These are phyloP conservation scores for Carex parvula DNA, from an alignment of 176 grass and related monocot genomes.

Conservation along the genomic window DNA sequence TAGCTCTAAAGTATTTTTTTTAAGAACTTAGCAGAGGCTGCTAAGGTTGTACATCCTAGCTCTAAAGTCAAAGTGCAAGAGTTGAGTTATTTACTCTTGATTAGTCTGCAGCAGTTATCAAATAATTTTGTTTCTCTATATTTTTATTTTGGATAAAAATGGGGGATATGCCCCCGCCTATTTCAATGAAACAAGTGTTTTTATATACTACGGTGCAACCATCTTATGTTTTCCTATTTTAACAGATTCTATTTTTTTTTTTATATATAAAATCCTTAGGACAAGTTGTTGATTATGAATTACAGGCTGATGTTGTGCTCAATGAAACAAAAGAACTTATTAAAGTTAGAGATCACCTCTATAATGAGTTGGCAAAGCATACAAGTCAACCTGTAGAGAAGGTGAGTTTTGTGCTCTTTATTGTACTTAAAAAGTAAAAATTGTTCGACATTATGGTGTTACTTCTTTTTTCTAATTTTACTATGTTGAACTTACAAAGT, in stretches of 20 bases:
- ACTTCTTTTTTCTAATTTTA: neutral
- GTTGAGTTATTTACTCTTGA: neutral
- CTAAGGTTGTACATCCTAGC: too few species aligned
- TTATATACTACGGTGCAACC: too few species aligned
- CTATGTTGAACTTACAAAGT: neutral
- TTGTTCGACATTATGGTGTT: neutral
- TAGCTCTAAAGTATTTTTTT: neutral
- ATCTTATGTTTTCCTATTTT: neutral
- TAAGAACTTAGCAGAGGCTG: too few species aligned
- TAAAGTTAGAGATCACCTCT: slow-evolving; percentile 79
- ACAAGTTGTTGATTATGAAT: neutral
- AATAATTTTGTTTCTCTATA: slow-evolving; percentile 2
- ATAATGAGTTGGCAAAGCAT: slow-evolving; percentile 67
- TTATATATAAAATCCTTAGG: slow-evolving; percentile 1
- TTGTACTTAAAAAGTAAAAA: neutral
- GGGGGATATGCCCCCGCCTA: too few species aligned
- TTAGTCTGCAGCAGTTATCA: neutral
- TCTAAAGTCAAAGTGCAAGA: neutral
- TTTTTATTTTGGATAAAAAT: neutral
- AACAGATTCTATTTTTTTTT: slow-evolving; percentile 6
- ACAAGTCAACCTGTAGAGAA: slow-evolving; percentile 81
- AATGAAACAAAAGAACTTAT: slow-evolving; percentile 85
- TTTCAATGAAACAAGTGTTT: too few species aligned
- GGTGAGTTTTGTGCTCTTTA: slow-evolving; percentile 20
- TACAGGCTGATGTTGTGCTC: slow-evolving; percentile 78